phyloP scores from a whole-genome alignment of 2,329 filamentous ascomycete species.

The Ramularia endophylla region DNA sequence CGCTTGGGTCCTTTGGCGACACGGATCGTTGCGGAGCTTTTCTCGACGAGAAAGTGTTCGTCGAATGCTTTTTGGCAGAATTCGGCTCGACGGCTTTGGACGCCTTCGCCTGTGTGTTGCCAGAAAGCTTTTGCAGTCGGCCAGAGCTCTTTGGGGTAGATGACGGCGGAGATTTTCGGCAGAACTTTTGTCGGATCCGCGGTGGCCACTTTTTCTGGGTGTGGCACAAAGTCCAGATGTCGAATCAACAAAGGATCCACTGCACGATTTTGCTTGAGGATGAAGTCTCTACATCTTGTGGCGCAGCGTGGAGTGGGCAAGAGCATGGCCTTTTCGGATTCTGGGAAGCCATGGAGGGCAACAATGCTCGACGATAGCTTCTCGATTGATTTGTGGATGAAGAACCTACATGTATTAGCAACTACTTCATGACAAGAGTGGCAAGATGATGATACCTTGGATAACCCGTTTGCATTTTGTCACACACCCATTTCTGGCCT shows the following conservation, averaged over 20 bases:
- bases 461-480: constrained; percentile 83
- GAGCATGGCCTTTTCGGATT: constrained; percentile 64
- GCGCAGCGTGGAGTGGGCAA: constrained; percentile 70
- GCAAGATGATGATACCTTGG: constrained; percentile 54
- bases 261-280: constrained; percentile 53
- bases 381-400: constrained; percentile 78
- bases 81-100: constrained; percentile 85
- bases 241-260: constrained; percentile 42
- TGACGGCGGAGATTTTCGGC: constrained; percentile 48
- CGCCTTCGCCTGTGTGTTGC: constrained; percentile 91
- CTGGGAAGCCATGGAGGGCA: constrained; percentile 54
- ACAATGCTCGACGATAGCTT: constrained; percentile 65
- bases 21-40: constrained; percentile 34
- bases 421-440: constrained; percentile 1
- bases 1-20: constrained; percentile 66
- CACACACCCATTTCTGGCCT: constrained; percentile 78
- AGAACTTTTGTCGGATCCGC: constrained; percentile 40
- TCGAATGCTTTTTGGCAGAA: constrained; percentile 74
- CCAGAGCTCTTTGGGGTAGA: constrained; percentile 64
- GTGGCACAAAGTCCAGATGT: constrained; percentile 59
- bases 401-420: constrained; percentile 63
- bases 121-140: constrained; percentile 85
- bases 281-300: constrained; percentile 67
- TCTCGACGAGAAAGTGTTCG: constrained; percentile 59
- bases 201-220: constrained; percentile 42